Base-by-base conservation (phyloP, 2,329 filamentous ascomycete genomes). In the Bretziella fagacearum region DNA sequence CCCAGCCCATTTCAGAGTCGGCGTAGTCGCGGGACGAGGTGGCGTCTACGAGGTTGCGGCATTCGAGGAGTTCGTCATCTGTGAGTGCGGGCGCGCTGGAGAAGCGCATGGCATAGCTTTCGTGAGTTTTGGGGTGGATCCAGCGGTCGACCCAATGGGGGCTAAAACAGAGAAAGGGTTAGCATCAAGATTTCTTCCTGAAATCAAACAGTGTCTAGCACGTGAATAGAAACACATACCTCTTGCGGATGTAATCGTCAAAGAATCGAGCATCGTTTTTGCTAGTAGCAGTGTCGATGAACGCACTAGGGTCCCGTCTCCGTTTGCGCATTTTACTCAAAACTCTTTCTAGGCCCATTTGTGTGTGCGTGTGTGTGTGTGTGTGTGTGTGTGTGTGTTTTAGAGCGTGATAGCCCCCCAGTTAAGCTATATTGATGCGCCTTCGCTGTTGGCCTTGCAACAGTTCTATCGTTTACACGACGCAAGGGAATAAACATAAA, bases 281-380 rank as follows among this genome's bases (percentile, higher is more conserved):
- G 91, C 89, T 23, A 89, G 96, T 47, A 84, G 81, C 32, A 87
- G 91, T 1, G 72, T 98, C 1, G 86, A 91, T 58, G 87, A 87
- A 11, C 79, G 87, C 52, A 81, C 96, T 15, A 69, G 35, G 46
- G 40, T 46, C 20, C 10, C 56, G 39, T 50, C 45, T 50, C 27
- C 44, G 48, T 26, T 47, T 47, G 13, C 48, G 48, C 48, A 50
- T 50, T 37, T 50, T 50, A 22, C 48, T 50, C 4, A 50, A 15
- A 13, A 50, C 48, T 10, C 48, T 39, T 20, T 50, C 48, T 2
- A 50, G 17, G 18, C 48, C 48, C 48, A 50, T 50, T 20, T 15
- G 39, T 29, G 18, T 22, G 35, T 22, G 11, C 5, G 17, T 39
- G 2, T 20, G 17, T 22, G 13, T 39, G 10, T 22, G 10, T n/a